phyloP scores from a whole-genome alignment of 2,329 filamentous ascomycete genomes.

The Clonostachys rosea region DNA sequence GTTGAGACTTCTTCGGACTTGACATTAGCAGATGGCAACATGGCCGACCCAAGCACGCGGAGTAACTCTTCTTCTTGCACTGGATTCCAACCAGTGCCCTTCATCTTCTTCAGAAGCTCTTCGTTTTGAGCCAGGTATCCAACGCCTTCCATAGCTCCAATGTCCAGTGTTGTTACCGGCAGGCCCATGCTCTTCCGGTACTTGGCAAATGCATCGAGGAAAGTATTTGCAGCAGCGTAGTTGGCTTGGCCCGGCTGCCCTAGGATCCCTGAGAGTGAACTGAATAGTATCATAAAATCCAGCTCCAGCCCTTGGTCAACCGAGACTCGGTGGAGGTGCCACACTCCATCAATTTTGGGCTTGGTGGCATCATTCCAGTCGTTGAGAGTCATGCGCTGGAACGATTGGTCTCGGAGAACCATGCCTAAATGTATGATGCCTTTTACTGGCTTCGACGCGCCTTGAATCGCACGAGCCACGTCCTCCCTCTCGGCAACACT shows the following conservation, averaged over 20 bases:
- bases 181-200: constrained; percentile 31
- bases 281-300: constrained; percentile 38
- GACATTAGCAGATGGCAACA: not conserved
- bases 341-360: constrained; percentile 31
- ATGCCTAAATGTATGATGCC: constrained; percentile 14
- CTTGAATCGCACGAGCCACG: constrained; percentile 7
- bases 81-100: constrained; percentile 24
- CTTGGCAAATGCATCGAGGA: constrained; percentile 24
- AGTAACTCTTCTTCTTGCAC: constrained; percentile 22
- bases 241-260: constrained; percentile 24
- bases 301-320: constrained; percentile 10
- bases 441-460: constrained; percentile 6
- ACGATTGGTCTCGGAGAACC: constrained; percentile 15
- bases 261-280: constrained; percentile 23
- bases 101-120: constrained; percentile 25
- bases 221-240: constrained; percentile 32
- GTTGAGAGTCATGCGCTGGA: constrained; percentile 24
- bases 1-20: not conserved
- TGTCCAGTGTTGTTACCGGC: constrained; percentile 41
- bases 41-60: constrained; percentile 14
- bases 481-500: constrained; percentile 21
- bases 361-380: constrained; percentile 21
- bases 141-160: constrained; percentile 45
- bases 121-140: constrained; percentile 45
- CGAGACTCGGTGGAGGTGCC: constrained; percentile 27